Base-by-base conservation (phyloP, 2,329 filamentous ascomycete species). In the Penicillium capsulatum region DNA sequence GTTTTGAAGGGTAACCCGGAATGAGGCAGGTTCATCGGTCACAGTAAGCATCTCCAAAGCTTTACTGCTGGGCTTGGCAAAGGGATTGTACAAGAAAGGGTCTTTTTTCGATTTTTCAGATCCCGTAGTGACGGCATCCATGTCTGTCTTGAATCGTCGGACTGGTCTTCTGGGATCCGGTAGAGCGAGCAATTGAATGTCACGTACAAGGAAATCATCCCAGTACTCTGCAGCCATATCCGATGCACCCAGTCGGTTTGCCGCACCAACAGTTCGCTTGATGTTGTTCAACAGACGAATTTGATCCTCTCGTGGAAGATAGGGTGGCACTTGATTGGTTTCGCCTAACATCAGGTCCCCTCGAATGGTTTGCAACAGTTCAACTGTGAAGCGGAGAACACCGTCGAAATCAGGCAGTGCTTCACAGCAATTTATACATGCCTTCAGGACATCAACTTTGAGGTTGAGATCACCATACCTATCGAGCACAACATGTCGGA, bases 31-130 rank as follows among this genome's bases (percentile, higher is more conserved):
- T 62, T 97, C 90, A 11, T 81, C 83, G 3, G 86, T 81, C 14
- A 97, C 86, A 19, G 96, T 71, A 1, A 88, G 76, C 41, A 75
- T 76, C 42, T 89, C 81, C 9, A 77, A 70, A 2, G 74, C 71
- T 16, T 63, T 68, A 13, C 70, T 70, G 16, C 75, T 74, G 36
- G 83, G 60, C 63, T 89, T 88, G 14, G 89, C 68, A 57, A 96
- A 97, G 0, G 92, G 88, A 57, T 96, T 96, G 60, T 97, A 94
- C 41, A 98, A 86, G 54, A 98, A 95, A 0, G 92, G 92, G 45
- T 92, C 88, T 48, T 74, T 68, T 38, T 67, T 54, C 40, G 65
- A 57, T 36, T 67, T 67, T 28, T 70, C 60, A 29, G 60, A 59
- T 7, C 55, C 57, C 6, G 61, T 59, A 8, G 64, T 64, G 9